Evolutionary conservation across 495 filamentous ascomycete genomes (phyloP).

Genomic region (Xylaria palmicola): DNA sequence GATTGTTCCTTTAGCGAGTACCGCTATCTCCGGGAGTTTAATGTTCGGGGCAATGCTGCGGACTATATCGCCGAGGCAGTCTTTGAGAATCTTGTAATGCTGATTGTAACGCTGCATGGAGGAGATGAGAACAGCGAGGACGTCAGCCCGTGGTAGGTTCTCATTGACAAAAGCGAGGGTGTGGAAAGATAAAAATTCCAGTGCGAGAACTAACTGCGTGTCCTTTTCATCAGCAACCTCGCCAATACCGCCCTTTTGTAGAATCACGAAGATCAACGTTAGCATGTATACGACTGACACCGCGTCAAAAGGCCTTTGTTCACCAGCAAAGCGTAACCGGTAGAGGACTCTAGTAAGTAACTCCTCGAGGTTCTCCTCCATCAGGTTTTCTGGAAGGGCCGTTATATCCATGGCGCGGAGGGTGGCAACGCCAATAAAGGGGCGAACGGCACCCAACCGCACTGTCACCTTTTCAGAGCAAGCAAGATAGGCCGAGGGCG

Average conservation of each 20-base stretch:
- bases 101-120: constrained; percentile 88
- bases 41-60: constrained; percentile 78
- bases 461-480: constrained; percentile 69
- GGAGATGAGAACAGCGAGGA: constrained; percentile 65
- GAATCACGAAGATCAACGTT: constrained; percentile 72
- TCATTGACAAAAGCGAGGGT: constrained; percentile 68
- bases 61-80: constrained; percentile 81
- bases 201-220: constrained; percentile 79
- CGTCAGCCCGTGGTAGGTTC: constrained; percentile 70
- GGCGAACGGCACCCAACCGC: constrained; percentile 71
- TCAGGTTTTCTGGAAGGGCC: constrained; percentile 65
- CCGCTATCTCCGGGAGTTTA: constrained; percentile 61
- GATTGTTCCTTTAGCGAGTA: constrained; percentile 71
- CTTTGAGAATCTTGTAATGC: constrained; percentile 92
- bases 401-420: constrained; percentile 72
- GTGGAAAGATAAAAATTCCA: constrained; percentile 91
- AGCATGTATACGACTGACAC: constrained; percentile 84
- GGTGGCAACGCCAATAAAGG: constrained; percentile 85
- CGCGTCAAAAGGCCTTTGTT: constrained; percentile 86
- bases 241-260: constrained; percentile 76
- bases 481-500: constrained; percentile 75
- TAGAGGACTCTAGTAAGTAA: constrained; percentile 88
- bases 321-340: constrained; percentile 81
- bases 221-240: constrained; percentile 73
- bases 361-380: constrained; percentile 78